Evolutionary conservation across 2,329 filamentous ascomycete species (phyloP).

Genomic region (Penicillium crustosum): DNA sequence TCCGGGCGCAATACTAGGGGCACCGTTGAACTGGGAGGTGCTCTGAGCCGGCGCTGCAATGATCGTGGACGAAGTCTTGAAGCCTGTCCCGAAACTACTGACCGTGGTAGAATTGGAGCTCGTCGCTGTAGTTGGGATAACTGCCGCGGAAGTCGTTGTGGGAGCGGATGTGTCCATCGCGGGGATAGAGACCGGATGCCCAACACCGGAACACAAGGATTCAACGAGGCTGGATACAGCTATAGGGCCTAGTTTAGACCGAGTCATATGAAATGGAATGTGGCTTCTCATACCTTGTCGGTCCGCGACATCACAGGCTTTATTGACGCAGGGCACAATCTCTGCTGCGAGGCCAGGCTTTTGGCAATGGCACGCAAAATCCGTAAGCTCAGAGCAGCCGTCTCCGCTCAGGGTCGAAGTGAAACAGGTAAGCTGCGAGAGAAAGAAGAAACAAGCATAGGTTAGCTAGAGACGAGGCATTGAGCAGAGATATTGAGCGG

Average conservation of each 20-base stretch:
- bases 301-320: slow-evolving; percentile 3
- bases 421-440: slow-evolving; percentile 3
- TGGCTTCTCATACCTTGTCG: background rate
- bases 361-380: slow-evolving; percentile 6
- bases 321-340: slow-evolving; percentile 5
- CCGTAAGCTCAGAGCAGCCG: slow-evolving; percentile 7
- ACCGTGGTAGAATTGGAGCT: slow-evolving; percentile 1
- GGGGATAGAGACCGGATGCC: slow-evolving; percentile 1
- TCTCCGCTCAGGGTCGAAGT: background rate
- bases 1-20: background rate
- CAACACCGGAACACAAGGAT: slow-evolving; percentile 2
- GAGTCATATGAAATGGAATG: background rate
- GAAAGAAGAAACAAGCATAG: background rate
- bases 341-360: slow-evolving; percentile 3
- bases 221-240: slow-evolving; percentile 2
- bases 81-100: background rate
- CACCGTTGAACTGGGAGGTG: background rate
- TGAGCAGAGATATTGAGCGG: background rate
- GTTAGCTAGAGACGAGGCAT: background rate
- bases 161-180: slow-evolving; percentile 1
- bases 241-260: background rate
- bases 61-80: background rate
- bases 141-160: background rate
- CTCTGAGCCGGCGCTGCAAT: background rate
- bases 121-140: background rate